A percentile compares a stretch with the other conserved stretches of the same genome.
Evolutionary conservation across 2,329 filamentous ascomycete genomes (phyloP).

Genomic region (Fusarium succisae): DNA sequence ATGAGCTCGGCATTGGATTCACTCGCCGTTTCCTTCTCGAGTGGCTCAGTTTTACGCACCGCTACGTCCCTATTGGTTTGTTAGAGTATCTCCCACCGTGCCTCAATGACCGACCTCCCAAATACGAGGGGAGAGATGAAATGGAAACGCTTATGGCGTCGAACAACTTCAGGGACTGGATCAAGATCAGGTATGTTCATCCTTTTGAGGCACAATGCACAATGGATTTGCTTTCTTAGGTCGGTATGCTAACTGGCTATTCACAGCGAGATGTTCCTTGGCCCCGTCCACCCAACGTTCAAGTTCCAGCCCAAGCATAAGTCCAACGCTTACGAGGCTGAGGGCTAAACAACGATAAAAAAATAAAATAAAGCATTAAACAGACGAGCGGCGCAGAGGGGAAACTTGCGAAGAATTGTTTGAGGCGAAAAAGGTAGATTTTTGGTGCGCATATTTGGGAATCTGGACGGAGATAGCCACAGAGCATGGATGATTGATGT

Average conservation of each 20-base stretch:
- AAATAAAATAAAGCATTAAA: slow-evolving; percentile 18
- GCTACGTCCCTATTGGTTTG: slow-evolving; percentile 90
- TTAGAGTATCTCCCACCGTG: slow-evolving; percentile 88
- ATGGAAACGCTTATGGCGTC: slow-evolving; percentile 93
- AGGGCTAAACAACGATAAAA: slow-evolving; percentile 63
- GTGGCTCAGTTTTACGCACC: slow-evolving; percentile 92
- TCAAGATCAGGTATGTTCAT: slow-evolving; percentile 87
- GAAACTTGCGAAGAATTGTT: not conserved
- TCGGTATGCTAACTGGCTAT: slow-evolving; percentile 23
- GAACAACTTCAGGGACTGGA: slow-evolving; percentile 95
- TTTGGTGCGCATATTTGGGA: slow-evolving; percentile 5
- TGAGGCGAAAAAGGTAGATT: not conserved
- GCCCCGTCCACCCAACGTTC: slow-evolving; percentile 88
- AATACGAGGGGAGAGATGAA: slow-evolving; percentile 85
- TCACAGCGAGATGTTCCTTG: slow-evolving; percentile 93
- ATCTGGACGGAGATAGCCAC: not conserved
- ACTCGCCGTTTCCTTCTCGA: slow-evolving; percentile 93
- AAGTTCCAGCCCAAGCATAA: slow-evolving; percentile 98
- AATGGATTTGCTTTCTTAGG: not conserved
- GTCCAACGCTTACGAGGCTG: slow-evolving; percentile 86
- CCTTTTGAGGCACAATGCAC: not conserved
- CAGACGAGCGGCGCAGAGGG: not conserved
- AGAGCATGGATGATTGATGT: not conserved
- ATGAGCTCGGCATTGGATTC: slow-evolving; percentile 91
- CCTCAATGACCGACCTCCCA: slow-evolving; percentile 88